A percentile compares a stretch with the other conserved stretches of the same genome.
These are phyloP conservation scores for Amphirosellinia nigrospora DNA, from an alignment of 495 filamentous ascomycete species.

Conservation along the genomic window DNA sequence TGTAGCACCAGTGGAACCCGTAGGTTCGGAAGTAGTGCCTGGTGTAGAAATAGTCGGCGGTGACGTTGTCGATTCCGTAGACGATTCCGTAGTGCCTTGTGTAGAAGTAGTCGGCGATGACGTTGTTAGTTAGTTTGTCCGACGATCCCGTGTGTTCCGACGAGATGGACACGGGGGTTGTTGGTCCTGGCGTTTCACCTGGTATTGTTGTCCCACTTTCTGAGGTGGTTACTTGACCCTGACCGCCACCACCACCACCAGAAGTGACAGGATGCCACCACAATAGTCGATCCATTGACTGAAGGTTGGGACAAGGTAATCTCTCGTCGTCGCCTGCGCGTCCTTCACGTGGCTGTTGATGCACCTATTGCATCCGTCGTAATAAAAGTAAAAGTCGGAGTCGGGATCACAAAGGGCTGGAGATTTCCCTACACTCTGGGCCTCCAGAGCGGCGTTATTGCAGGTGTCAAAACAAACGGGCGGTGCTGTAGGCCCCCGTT, in stretches of 20 bases:
- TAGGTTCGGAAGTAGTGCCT: neutral
- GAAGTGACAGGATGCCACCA: conserved; percentile 11
- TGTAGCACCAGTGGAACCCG: neutral
- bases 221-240: conserved; percentile 29
- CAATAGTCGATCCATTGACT: conserved; percentile 45
- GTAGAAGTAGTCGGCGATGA: neutral
- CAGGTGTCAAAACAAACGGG: conserved; percentile 60
- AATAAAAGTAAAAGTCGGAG: conserved; percentile 49
- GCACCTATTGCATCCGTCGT: conserved; percentile 50
- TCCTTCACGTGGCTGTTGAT: conserved; percentile 26
- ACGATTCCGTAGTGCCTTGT: neutral
- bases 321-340: conserved; percentile 27
- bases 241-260: conserved; percentile 23
- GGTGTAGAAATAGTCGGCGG: neutral
- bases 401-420: conserved; percentile 49
- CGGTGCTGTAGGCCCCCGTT: conserved; percentile 49
- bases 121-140: neutral
- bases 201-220: conserved; percentile 28
- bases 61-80: neutral
- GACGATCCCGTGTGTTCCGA: neutral
- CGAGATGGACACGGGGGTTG: neutral
- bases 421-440: conserved; percentile 53
- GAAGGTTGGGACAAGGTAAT: conserved; percentile 36
- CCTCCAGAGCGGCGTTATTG: conserved; percentile 56
- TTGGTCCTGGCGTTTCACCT: conserved; percentile 26